Evolutionary conservation across 805 yeast species (phyloP), one percentile per base, ranked within the genome.

Genomic region (Ogataea pignaliae): DNA sequence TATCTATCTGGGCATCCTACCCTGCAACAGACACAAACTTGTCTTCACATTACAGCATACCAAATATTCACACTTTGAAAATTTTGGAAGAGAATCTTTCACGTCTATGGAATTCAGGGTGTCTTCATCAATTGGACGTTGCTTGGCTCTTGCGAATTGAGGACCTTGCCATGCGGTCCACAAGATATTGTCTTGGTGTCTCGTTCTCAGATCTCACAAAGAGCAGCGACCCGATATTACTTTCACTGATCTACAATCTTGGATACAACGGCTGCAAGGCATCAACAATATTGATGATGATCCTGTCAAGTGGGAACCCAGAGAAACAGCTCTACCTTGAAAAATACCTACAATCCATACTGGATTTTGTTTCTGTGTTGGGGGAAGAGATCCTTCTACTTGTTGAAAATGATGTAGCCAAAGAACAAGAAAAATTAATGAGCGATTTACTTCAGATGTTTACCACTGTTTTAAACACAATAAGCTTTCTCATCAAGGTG

Each of bases 251-350:
- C 9, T 28, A 46, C 8, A 43, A 50, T 6, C 30, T 44, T 11
- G 62, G 60, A 17, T 54, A 42, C 29, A 59, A 59, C 36, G 64
- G 68, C 6, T 33, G 69, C 33, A 52, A 43, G 39, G 44, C 77
- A 1, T 57, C 71, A 2, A 57, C 64, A 3, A 47, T 72, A 3
- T 57, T 76, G 4, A 57, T 79, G 37, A 50, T 60, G 3, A 61
- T 76, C 1, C 65, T 79, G 42, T 67, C 69, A 28, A 54, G 75
- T 13, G 62, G 65, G 31, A 53, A 69, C 35, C 46, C 55, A 2
- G 79, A 77, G 41, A 73, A 72, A 45, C 63, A 60, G 34, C 52
- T 83, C 3, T 70, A 71, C 43, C 48, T 74, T 21, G 83, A 78
- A 33, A 66, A 65, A 5, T 72, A 70, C 50, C 49, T 79, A 13